Percentiles rank a stretch among this genome's conserved stretches.
Conservation (phyloP, 257 asterid genomes). For the Solanum raphanifolium region DNA sequence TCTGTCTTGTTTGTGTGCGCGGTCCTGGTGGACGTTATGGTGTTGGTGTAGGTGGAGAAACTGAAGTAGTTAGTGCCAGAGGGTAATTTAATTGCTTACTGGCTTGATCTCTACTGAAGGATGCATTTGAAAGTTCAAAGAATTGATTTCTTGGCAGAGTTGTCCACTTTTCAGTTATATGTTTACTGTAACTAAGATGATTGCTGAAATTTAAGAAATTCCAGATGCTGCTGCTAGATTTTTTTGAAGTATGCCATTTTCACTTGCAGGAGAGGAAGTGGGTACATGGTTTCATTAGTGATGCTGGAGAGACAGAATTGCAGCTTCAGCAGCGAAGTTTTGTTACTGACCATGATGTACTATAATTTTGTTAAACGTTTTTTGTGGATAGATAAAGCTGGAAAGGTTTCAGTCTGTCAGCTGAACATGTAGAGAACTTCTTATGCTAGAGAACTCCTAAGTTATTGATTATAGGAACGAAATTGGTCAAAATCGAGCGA, state of each 20-base stretch:
- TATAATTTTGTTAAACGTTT: too few species aligned
- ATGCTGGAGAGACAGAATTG: conserved; percentile 99
- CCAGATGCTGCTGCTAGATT: background rate
- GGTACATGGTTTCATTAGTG: conserved; percentile 96
- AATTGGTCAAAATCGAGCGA: background rate
- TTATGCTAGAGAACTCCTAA: background rate
- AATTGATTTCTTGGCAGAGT: background rate
- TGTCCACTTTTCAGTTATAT: background rate
- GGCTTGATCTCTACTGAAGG: background rate
- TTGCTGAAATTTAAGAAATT: background rate
- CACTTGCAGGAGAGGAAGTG: conserved; percentile 93
- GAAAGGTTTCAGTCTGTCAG: background rate
- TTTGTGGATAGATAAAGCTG: background rate
- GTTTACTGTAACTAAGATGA: background rate
- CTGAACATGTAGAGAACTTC: background rate
- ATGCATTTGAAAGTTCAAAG: background rate
- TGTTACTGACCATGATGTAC: too few species aligned
- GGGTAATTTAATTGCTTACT: conserved; percentile 49
- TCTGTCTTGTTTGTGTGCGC: conserved; percentile 78
- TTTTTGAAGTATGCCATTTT: conserved; percentile 13
- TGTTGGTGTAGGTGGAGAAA: conserved; percentile 70
- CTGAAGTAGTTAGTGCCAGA: conserved; percentile 94
- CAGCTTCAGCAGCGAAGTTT: conserved; percentile 8
- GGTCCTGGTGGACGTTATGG: conserved; percentile 70
- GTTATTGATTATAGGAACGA: background rate